Conservation (phyloP, 1,139 yeast genomes). For the Scheffersomyces segobiensis region DNA sequence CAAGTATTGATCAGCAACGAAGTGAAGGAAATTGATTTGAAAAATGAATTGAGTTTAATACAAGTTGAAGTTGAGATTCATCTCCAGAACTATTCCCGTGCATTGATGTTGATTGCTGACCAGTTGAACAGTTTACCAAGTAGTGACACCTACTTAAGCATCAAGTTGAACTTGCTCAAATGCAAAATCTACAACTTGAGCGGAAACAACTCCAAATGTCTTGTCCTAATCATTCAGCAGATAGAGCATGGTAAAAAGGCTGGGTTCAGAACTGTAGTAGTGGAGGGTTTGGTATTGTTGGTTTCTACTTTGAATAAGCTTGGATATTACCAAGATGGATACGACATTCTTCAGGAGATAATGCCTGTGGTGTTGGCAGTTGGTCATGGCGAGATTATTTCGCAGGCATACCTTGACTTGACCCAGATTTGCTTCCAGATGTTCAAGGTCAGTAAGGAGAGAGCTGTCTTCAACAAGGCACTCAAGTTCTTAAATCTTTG, state of each 20-base stretch:
- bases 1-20: slow-evolving; percentile 23
- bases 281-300: slow-evolving; percentile 42
- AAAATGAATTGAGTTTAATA: slow-evolving; percentile 27
- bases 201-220: slow-evolving; percentile 39
- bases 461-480: slow-evolving; percentile 21
- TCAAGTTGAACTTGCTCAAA: slow-evolving; percentile 46
- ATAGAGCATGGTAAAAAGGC: slow-evolving; percentile 40
- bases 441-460: slow-evolving; percentile 10
- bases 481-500: slow-evolving; percentile 40
- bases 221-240: slow-evolving; percentile 47
- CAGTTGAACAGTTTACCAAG: slow-evolving; percentile 21
- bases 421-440: slow-evolving; percentile 29
- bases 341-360: slow-evolving; percentile 29
- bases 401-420: slow-evolving; percentile 39
- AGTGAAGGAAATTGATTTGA: slow-evolving; percentile 32
- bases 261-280: slow-evolving; percentile 39
- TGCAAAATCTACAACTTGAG: slow-evolving; percentile 39
- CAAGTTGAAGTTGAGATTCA: slow-evolving; percentile 19
- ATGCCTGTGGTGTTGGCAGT: slow-evolving; percentile 44
- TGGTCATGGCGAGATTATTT: slow-evolving; percentile 31
- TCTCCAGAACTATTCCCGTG: slow-evolving; percentile 32
- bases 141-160: slow-evolving; percentile 38
- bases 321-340: slow-evolving; percentile 37
- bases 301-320: slow-evolving; percentile 37
- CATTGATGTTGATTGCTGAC: slow-evolving; percentile 35